A percentile compares a stretch with the other conserved stretches of the same genome.
Conservation (phyloP, 306 rosid genomes). For the Dicorynia guianensis region DNA sequence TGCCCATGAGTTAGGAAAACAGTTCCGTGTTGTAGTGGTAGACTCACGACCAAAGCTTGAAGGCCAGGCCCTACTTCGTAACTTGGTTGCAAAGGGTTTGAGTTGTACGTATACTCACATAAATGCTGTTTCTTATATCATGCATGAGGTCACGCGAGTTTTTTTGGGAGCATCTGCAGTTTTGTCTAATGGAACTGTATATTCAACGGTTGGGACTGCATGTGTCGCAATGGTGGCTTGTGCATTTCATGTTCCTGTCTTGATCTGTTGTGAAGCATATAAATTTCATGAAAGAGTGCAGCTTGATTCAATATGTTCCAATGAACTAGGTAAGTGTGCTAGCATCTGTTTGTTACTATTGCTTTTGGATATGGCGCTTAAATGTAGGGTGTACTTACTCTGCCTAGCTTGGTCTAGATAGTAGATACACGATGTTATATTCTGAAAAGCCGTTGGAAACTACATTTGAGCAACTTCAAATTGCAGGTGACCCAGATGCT, state of each 20-base stretch:
- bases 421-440: neutral
- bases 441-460: conserved; percentile 25
- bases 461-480: conserved; percentile 38
- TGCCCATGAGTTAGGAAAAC: conserved; percentile 80
- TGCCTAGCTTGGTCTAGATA: neutral
- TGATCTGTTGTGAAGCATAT: conserved; percentile 92
- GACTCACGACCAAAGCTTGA: conserved; percentile 92
- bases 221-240: conserved; percentile 93
- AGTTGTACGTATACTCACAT: conserved; percentile 85
- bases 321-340: conserved; percentile 73
- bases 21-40: conserved; percentile 82
- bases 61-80: conserved; percentile 76
- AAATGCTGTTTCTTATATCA: conserved; percentile 79
- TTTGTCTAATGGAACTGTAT: conserved; percentile 83
- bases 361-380: neutral
- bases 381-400: neutral
- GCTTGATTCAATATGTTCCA: conserved; percentile 90
- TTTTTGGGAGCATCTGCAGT: conserved; percentile 83
- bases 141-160: conserved; percentile 88
- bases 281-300: conserved; percentile 97
- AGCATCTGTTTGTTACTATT: conserved; percentile 24
- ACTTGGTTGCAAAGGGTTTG: conserved; percentile 75
- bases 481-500: conserved; percentile 78
- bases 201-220: conserved; percentile 92
- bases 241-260: conserved; percentile 80